phyloP scores from a whole-genome alignment of 2,329 filamentous ascomycete genomes.

The Epichloe gansuensis region DNA sequence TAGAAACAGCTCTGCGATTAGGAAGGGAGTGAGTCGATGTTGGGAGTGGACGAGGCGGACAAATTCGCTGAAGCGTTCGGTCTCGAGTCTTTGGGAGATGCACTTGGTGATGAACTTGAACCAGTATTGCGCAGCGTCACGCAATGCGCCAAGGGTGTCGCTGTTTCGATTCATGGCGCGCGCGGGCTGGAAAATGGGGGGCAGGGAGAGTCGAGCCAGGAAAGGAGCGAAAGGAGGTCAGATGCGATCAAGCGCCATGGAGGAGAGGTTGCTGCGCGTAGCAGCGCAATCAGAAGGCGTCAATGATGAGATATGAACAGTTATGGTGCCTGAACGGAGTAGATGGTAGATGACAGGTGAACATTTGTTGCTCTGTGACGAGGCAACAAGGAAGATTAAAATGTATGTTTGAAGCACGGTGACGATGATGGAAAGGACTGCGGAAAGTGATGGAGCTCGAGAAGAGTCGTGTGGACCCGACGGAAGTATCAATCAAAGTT shows the following conservation, averaged over 20 bases:
- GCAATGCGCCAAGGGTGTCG: constrained; percentile 13
- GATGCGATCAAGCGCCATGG: constrained; percentile 3
- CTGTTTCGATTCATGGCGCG: constrained; percentile 15
- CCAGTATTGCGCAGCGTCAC: constrained; percentile 31
- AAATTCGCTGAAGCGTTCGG: constrained; percentile 39
- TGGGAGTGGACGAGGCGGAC: constrained; percentile 35
- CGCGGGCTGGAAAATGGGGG: background rate
- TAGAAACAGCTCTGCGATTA: constrained; percentile 46
- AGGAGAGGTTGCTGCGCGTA: constrained; percentile 3
- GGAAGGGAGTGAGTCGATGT: constrained; percentile 36
- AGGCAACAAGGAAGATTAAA: background rate
- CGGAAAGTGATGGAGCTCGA: too few species aligned
- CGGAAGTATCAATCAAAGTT: too few species aligned
- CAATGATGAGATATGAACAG: background rate
- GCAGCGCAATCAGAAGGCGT: constrained; percentile 3
- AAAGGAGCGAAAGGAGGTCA: constrained; percentile 1
- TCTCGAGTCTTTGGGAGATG: constrained; percentile 37
- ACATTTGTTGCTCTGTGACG: background rate
- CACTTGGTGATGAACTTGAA: constrained; percentile 36
- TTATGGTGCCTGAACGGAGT: too few species aligned
- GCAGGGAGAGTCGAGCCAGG: background rate
- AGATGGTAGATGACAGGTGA: background rate
- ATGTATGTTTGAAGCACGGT: too few species aligned
- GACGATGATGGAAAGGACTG: too few species aligned
- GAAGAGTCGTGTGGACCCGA: too few species aligned